phyloP scores from a whole-genome alignment of 176 grass and related monocot genomes.

The Phoenix dactylifera region DNA sequence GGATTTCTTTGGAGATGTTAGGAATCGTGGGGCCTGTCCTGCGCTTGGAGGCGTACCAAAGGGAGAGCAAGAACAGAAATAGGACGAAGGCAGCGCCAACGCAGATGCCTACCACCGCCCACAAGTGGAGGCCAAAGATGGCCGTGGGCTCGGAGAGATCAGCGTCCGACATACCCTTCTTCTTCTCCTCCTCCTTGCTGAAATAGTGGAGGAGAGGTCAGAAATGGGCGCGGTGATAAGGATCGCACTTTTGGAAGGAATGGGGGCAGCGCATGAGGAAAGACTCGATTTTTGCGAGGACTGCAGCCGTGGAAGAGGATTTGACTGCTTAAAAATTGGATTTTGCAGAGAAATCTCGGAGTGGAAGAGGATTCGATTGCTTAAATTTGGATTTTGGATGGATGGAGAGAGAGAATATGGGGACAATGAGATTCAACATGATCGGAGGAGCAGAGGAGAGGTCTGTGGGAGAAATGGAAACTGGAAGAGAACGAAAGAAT shows the following conservation, averaged over 20 bases:
- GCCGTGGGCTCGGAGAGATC: conserved; percentile 65
- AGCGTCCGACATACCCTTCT: conserved; percentile 53
- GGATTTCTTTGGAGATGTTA: conserved; percentile 38
- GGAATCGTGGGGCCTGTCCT: conserved; percentile 5
- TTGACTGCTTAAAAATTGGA: conserved; percentile 19
- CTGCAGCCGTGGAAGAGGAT: conserved; percentile 3
- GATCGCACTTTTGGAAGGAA: conserved; percentile 22
- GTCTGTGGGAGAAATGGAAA: background rate
- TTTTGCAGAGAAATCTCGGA: conserved; percentile 15
- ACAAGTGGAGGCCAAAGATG: conserved; percentile 71
- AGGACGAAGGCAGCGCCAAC: conserved; percentile 78
- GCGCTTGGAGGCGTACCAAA: conserved; percentile 47
- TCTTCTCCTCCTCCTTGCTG: background rate
- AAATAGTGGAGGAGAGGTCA: conserved; percentile 10
- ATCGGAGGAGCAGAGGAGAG: conserved; percentile 5
- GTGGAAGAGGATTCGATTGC: conserved; percentile 30
- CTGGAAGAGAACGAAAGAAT: background rate
- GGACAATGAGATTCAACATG: background rate
- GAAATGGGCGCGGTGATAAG: background rate
- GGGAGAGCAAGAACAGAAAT: conserved; percentile 66
- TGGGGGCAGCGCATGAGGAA: conserved; percentile 14
- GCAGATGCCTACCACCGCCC: conserved; percentile 69
- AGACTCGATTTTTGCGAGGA: conserved; percentile 20
- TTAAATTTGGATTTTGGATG: conserved; percentile 19
- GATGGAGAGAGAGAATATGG: conserved; percentile 14